These are phyloP conservation scores for Aspergillus homomorphus DNA, from an alignment of 495 filamentous ascomycete species.

Conservation along the genomic window DNA sequence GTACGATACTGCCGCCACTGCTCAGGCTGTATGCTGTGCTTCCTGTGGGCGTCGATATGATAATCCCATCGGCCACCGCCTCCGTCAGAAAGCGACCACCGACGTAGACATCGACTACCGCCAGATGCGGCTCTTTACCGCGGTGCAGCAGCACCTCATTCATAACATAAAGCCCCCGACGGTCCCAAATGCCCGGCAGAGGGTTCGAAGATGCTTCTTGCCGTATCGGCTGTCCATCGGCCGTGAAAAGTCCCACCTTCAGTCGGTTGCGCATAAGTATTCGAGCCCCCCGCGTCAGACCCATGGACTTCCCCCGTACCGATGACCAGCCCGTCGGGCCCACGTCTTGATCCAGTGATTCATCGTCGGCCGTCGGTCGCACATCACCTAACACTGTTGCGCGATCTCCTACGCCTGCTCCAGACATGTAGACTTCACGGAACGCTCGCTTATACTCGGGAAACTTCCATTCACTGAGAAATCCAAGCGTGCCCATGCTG, in stretches of 20 bases:
- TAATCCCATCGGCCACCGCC: slow-evolving; percentile 90
- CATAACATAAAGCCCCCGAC: slow-evolving; percentile 71
- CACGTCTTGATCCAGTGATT: slow-evolving; percentile 20
- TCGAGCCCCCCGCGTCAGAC: slow-evolving; percentile 65
- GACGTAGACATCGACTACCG: slow-evolving; percentile 83
- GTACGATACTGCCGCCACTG: slow-evolving; percentile 89
- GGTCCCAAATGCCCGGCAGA: slow-evolving; percentile 13
- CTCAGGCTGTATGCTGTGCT: slow-evolving; percentile 94
- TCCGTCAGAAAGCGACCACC: slow-evolving; percentile 84
- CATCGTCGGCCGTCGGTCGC: slow-evolving; percentile 17
- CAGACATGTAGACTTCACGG: slow-evolving; percentile 90
- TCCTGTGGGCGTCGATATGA: slow-evolving; percentile 89
- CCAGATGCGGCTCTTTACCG: slow-evolving; percentile 82
- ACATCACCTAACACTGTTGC: slow-evolving; percentile 31
- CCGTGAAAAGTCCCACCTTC: slow-evolving; percentile 73
- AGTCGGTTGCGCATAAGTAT: slow-evolving; percentile 83
- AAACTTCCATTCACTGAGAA: slow-evolving; percentile 96
- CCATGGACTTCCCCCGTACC: slow-evolving; percentile 77
- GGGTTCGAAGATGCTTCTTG: slow-evolving; percentile 15
- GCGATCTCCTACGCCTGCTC: slow-evolving; percentile 57
- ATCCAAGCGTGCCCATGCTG: slow-evolving; percentile 94
- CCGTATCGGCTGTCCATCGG: slow-evolving; percentile 51
- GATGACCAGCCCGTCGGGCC: slow-evolving; percentile 63
- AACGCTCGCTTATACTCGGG: slow-evolving; percentile 85
- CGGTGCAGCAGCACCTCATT: slow-evolving; percentile 95